phyloP scores from a whole-genome alignment of 768 basidiomycete species.

The Tricholoma hemisulphureum region DNA sequence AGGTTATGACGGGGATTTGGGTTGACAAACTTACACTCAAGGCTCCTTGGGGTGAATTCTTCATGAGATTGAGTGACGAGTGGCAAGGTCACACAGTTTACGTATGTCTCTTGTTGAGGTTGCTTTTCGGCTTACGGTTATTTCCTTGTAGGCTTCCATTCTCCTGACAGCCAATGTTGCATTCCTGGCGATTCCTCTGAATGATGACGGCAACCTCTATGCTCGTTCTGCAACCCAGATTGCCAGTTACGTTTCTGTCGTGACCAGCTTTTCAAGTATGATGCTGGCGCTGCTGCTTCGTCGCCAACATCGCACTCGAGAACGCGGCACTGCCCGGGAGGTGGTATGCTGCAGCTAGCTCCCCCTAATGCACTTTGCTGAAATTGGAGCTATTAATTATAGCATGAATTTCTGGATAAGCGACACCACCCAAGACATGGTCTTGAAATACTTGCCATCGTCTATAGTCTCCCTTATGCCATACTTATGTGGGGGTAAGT shows the following conservation, averaged over 20 bases:
- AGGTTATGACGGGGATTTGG: conserved; percentile 43
- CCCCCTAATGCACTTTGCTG: neutral
- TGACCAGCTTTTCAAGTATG: conserved; percentile 41
- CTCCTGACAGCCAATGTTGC: conserved; percentile 49
- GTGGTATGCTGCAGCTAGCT: conserved; percentile 30
- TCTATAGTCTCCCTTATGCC: conserved; percentile 28
- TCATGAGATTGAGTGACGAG: conserved; percentile 35
- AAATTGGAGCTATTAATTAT: neutral
- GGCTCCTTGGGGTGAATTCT: conserved; percentile 40
- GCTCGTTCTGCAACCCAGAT: conserved; percentile 32
- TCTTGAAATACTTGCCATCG: conserved; percentile 24
- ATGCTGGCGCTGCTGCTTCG: conserved; percentile 43
- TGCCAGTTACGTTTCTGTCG: conserved; percentile 43
- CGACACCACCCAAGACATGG: conserved; percentile 4
- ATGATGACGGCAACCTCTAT: conserved; percentile 32
- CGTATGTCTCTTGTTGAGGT: conserved; percentile 26
- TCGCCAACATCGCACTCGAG: conserved; percentile 38
- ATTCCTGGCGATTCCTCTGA: conserved; percentile 46
- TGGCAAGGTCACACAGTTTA: conserved; percentile 43
- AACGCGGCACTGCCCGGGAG: conserved; percentile 26
- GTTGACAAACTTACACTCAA: conserved; percentile 42
- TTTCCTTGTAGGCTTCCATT: conserved; percentile 41
- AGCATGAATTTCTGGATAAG: neutral
- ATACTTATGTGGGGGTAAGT: conserved; percentile 24
- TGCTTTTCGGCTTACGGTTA: neutral